A percentile compares a stretch with the other conserved stretches of the same genome.
Evolutionary conservation across 331 rosid species (phyloP).

Genomic region (Quercus lobata): DNA sequence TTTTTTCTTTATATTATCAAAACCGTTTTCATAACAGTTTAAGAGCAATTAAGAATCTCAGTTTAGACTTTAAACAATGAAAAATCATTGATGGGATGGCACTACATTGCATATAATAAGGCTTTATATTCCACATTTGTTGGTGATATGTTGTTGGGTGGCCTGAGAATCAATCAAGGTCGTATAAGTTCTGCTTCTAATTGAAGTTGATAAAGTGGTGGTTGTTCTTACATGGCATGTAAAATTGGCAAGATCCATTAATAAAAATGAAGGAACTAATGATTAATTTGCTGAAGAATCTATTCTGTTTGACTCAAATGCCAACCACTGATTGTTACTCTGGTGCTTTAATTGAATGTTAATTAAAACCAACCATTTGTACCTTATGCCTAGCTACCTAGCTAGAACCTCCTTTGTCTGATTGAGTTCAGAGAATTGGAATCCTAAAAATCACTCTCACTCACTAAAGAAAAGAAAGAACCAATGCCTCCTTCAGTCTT

Average conservation of each 20-base stretch:
- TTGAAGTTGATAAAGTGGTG: background rate
- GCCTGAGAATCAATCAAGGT: background rate
- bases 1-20: background rate
- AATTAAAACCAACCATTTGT: background rate
- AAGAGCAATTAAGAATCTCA: background rate
- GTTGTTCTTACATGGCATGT: background rate
- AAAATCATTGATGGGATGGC: constrained; percentile 12
- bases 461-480: background rate
- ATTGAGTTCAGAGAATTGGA: background rate
- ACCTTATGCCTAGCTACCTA: background rate
- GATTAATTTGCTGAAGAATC: constrained; percentile 21
- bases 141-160: constrained; percentile 8
- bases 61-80: background rate
- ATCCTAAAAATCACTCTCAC: constrained; percentile 5
- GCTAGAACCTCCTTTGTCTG: background rate
- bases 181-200: background rate
- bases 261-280: background rate
- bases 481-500: background rate
- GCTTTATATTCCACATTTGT: constrained; percentile 5
- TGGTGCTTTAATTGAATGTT: too few relatives aligned
- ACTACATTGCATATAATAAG: constrained; percentile 15
- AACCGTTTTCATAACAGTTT: background rate
- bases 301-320: constrained; percentile 24
- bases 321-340: background rate
- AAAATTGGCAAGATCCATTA: background rate